Evolutionary conservation across 805 yeast species (phyloP).

Genomic region (Saturnispora bothae): DNA sequence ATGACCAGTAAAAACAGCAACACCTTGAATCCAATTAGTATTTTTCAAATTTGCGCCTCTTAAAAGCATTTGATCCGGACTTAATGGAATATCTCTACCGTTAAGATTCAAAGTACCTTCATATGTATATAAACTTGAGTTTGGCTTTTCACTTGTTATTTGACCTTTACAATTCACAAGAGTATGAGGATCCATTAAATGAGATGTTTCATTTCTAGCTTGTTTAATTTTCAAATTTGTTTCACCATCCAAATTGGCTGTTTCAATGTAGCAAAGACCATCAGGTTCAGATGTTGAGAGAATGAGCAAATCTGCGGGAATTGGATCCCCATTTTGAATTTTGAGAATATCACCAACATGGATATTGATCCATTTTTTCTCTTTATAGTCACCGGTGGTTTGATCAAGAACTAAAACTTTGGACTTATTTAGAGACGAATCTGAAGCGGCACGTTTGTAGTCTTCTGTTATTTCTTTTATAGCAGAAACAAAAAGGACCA

Average conservation of each 20-base stretch:
- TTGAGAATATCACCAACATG: slow-evolving; percentile 85
- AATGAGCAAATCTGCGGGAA: slow-evolving; percentile 87
- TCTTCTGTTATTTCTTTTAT: slow-evolving; percentile 88
- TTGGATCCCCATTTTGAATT: slow-evolving; percentile 76
- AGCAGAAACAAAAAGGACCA: slow-evolving; percentile 85
- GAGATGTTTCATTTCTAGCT: slow-evolving; percentile 67
- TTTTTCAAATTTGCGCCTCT: slow-evolving; percentile 95
- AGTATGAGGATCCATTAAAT: slow-evolving; percentile 55
- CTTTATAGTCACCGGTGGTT: slow-evolving; percentile 47
- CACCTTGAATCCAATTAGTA: slow-evolving; percentile 91
- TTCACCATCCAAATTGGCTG: slow-evolving; percentile 96
- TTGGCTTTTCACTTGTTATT: slow-evolving; percentile 82
- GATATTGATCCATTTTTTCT: slow-evolving; percentile 75
- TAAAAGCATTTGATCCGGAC: slow-evolving; percentile 84
- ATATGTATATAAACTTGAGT: slow-evolving; percentile 85
- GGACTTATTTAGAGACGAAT: slow-evolving; percentile 73
- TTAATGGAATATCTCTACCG: slow-evolving; percentile 53
- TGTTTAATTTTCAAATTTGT: slow-evolving; percentile 94
- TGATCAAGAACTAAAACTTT: slow-evolving; percentile 54
- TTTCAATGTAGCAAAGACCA: slow-evolving; percentile 94
- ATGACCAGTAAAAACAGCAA: slow-evolving; percentile 93
- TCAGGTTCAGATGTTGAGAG: slow-evolving; percentile 94
- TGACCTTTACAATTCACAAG: slow-evolving; percentile 44
- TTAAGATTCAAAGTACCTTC: slow-evolving; percentile 73
- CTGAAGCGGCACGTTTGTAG: slow-evolving; percentile 77